Percentiles rank a stretch among this genome's conserved stretches.
phyloP scores from a whole-genome alignment of 2,329 filamentous ascomycete species.

The Trichoderma atrobrunneum region DNA sequence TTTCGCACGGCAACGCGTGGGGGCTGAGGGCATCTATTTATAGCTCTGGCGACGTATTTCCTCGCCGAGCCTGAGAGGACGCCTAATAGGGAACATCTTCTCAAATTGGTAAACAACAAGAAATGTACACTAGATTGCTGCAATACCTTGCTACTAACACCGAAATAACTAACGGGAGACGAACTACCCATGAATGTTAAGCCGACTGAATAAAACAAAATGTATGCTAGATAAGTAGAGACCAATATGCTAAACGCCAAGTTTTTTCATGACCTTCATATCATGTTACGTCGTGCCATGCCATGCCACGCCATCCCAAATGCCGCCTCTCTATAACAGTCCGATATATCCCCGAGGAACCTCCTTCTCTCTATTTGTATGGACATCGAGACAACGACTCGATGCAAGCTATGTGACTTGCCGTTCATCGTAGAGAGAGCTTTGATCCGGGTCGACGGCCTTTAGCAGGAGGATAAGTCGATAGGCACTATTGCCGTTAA shows the following conservation, averaged over 20 bases:
- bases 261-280: not conserved
- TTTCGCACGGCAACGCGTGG: slow-evolving; percentile 60
- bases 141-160: not conserved
- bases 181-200: not conserved
- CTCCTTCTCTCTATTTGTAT: not conserved
- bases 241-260: slow-evolving; percentile 18
- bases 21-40: slow-evolving; percentile 59
- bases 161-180: not conserved
- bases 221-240: not conserved
- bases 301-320: not conserved
- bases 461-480: slow-evolving; percentile 80
- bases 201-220: not conserved
- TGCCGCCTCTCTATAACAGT: not conserved
- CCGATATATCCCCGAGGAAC: not conserved
- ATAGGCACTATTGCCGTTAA: slow-evolving; percentile 95
- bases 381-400: no score
- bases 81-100: not conserved
- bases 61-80: not conserved
- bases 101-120: not conserved
- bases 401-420: not conserved
- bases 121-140: not conserved
- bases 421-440: slow-evolving; percentile 29
- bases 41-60: slow-evolving; percentile 44
- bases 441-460: slow-evolving; percentile 41
- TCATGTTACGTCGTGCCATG: not conserved